These are phyloP conservation scores for Sphaceloma murrayae DNA, from an alignment of 2,329 filamentous ascomycete species.

Conservation along the genomic window DNA sequence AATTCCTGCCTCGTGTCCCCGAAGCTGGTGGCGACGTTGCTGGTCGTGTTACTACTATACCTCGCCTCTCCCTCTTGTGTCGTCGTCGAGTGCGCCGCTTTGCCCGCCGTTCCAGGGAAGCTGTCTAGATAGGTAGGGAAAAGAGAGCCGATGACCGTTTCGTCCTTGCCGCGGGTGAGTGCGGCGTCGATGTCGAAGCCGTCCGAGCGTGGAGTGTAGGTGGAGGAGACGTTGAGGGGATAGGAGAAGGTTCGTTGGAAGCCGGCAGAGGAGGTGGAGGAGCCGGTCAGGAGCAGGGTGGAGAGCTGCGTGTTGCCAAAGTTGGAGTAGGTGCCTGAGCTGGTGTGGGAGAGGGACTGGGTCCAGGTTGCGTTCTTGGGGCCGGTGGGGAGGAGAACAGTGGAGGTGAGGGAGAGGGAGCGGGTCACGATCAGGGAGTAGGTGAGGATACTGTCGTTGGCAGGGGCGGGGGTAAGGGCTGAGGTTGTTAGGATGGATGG, in stretches of 20 bases:
- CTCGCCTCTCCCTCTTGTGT: constrained; percentile 49
- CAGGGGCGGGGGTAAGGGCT: neutral
- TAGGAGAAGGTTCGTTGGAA: constrained; percentile 46
- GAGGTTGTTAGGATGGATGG: constrained; percentile 28
- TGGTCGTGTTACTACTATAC: constrained; percentile 43
- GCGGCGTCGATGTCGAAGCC: constrained; percentile 38
- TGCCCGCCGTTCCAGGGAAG: constrained; percentile 33
- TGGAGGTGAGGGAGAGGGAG: constrained; percentile 45
- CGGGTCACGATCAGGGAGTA: constrained; percentile 52
- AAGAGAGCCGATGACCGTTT: constrained; percentile 39
- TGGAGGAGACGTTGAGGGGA: constrained; percentile 50
- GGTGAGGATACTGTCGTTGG: constrained; percentile 11
- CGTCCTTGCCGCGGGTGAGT: constrained; percentile 42
- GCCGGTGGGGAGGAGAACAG: constrained; percentile 42
- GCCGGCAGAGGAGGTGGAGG: constrained; percentile 32
- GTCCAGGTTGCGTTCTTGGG: constrained; percentile 43
- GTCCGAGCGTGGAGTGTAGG: constrained; percentile 35
- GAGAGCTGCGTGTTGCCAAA: constrained; percentile 47
- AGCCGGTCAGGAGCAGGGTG: constrained; percentile 43
- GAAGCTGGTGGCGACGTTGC: constrained; percentile 41
- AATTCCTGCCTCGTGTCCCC: constrained; percentile 51
- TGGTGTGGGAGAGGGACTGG: constrained; percentile 49
- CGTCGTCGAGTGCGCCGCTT: constrained; percentile 37
- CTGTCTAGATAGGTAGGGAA: constrained; percentile 54
- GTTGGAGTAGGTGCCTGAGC: constrained; percentile 46